Evolutionary conservation across 176 grass and related monocot species (phyloP).

Genomic region (Avena atlantica): DNA sequence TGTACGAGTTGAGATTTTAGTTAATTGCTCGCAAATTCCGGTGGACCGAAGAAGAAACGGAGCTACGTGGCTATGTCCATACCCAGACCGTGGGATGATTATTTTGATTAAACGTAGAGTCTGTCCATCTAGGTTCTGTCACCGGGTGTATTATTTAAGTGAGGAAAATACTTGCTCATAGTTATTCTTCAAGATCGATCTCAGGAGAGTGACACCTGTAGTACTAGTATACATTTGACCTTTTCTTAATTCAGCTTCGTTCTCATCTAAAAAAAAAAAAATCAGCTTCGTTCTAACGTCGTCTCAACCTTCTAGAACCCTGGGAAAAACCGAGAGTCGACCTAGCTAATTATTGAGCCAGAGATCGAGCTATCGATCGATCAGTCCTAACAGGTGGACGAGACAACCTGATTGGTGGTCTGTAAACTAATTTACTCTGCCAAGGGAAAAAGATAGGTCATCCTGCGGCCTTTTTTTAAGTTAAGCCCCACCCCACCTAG

Average conservation of each 20-base stretch:
- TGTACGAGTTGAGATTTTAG: background rate
- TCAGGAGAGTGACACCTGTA: constrained; percentile 10
- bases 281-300: background rate
- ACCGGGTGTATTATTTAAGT: no score
- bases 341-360: background rate
- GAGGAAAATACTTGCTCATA: no score
- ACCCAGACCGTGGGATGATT: background rate
- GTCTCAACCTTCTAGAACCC: constrained; percentile 19
- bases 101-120: no score
- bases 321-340: background rate
- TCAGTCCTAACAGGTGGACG: background rate
- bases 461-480: background rate
- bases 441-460: background rate
- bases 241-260: background rate
- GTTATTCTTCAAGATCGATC: background rate
- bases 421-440: background rate
- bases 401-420: background rate
- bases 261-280: no score
- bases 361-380: background rate
- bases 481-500: background rate
- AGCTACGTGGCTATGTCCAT: background rate
- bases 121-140: no score
- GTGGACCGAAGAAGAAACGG: background rate
- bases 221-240: background rate
- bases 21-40: background rate